Base-by-base conservation (phyloP, 129 eudicot species). In the Helichrysum umbraculigerum region DNA sequence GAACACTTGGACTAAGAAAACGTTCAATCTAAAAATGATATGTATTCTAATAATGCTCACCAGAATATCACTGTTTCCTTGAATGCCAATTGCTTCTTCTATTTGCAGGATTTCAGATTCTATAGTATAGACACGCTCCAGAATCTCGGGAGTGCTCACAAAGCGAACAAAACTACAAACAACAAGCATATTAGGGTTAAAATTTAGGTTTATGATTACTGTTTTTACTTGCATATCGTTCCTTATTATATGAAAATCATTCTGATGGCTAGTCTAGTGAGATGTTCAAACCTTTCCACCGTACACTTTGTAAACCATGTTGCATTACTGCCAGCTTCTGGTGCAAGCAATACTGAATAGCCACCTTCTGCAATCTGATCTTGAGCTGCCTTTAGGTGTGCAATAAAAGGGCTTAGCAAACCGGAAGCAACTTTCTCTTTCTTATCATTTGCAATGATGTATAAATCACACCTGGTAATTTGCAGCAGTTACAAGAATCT, bases 341-440 rank as follows among this genome's bases (percentile, higher is more conserved):
- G 97, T 82, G 88, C 91, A 77, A 93, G 96, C 69, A 90, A 76
- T 73, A 93, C 89, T 12, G 98, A 90, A 77, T 93, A 93, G 56
- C 98, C 97, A 71, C 98, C 98, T 79, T 81, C 80, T 33, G 89
- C 96, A 85, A 88, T 88, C 87, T 93, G 98, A 56, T 93, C 98
- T 62, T 87, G 91, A 72, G 97, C 98, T 52, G 86, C 75, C 85
- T 91, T 90, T 59, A 93, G 83, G 81, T 93, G 98, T 19, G 96
- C 90, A 62, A 93, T 87, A 68, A 93, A 93, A 71, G 96, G 96
- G 75, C 81, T 88, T 70, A 93, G 79, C 85, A 93, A 79, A 73
- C 98, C 98, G 15, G 98, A 88, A 39, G 96, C 97, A 50, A 90
- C 74, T 82, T 87, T 93, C 88, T 93, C 97, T 81, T 86, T 83